These are phyloP conservation scores for Carex myosuroides DNA, from an alignment of 176 grass and related monocot genomes.

Conservation along the genomic window DNA sequence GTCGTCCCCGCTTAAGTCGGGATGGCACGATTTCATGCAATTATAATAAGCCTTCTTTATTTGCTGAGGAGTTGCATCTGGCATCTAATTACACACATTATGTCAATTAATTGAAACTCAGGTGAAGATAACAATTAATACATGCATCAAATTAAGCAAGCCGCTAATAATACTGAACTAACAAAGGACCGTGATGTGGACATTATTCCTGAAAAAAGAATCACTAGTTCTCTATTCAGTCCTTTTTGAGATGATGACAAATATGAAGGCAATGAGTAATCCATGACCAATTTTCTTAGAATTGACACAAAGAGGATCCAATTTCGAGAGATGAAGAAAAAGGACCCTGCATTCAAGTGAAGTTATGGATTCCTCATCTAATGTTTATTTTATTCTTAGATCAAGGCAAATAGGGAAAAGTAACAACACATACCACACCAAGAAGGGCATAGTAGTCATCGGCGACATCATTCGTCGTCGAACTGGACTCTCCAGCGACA, in stretches of 20 bases:
- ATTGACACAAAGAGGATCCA: background rate
- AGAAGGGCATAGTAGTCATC: constrained; percentile 88
- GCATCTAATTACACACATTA: constrained; percentile 38
- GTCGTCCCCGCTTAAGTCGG: constrained; percentile 66
- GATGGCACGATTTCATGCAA: constrained; percentile 95
- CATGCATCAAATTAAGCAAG: background rate
- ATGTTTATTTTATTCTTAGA: background rate
- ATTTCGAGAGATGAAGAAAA: background rate
- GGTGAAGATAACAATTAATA: background rate
- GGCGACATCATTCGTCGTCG: constrained; percentile 30
- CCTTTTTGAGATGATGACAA: background rate
- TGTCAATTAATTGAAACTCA: background rate
- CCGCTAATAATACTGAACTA: background rate
- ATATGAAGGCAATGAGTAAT: background rate
- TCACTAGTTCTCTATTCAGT: background rate
- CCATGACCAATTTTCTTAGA: background rate
- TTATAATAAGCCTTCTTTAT: constrained; percentile 88
- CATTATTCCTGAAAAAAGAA: background rate
- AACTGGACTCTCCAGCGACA: constrained; percentile 20
- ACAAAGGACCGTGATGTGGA: background rate
- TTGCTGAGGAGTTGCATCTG: constrained; percentile 78
- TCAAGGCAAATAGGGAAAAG: background rate
- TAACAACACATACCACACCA: constrained; percentile 44
- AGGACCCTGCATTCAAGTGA: background rate
- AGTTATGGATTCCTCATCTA: background rate